Evolutionary conservation across 1,284 basidiomycete genomes (phyloP).

Genomic region (Austroboletus niveus): DNA sequence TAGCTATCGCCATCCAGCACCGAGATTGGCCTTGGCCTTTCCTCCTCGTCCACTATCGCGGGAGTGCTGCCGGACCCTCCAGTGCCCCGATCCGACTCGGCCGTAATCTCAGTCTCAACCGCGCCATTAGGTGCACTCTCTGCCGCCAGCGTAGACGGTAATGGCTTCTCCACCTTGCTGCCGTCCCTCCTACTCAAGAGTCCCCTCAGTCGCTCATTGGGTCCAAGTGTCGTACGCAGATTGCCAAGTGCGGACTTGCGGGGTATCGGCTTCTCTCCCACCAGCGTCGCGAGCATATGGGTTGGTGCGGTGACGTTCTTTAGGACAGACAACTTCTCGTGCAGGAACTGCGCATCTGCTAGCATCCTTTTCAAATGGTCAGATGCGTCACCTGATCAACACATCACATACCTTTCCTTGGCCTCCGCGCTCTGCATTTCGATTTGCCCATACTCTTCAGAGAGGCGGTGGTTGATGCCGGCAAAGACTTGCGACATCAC

Average conservation of each 20-base stretch:
- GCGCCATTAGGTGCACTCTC: conserved; percentile 3
- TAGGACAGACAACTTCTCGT: conserved; percentile 69
- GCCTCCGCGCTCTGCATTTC: conserved; percentile 79
- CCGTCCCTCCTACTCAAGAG: conserved; percentile 31
- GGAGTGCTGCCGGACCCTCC: conserved; percentile 15
- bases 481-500: conserved; percentile 93
- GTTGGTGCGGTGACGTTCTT: conserved; percentile 68
- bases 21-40: conserved; percentile 7
- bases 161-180: conserved; percentile 27
- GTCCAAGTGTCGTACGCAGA: conserved; percentile 19
- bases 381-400: conserved; percentile 6
- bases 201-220: conserved; percentile 35
- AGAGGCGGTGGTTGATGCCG: conserved; percentile 85
- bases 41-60: conserved; percentile 11
- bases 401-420: conserved; percentile 67
- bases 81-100: conserved; percentile 16
- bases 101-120: conserved; percentile 10
- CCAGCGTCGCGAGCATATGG: conserved; percentile 77
- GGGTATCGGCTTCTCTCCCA: conserved; percentile 66
- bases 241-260: conserved; percentile 30
- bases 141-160: conserved; percentile 17
- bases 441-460: conserved; percentile 79
- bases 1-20: conserved; percentile 14
- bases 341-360: conserved; percentile 74
- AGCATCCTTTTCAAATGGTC: conserved; percentile 53